Conservation (phyloP, 345 rosid genomes). For the Eucalyptus albens region DNA sequence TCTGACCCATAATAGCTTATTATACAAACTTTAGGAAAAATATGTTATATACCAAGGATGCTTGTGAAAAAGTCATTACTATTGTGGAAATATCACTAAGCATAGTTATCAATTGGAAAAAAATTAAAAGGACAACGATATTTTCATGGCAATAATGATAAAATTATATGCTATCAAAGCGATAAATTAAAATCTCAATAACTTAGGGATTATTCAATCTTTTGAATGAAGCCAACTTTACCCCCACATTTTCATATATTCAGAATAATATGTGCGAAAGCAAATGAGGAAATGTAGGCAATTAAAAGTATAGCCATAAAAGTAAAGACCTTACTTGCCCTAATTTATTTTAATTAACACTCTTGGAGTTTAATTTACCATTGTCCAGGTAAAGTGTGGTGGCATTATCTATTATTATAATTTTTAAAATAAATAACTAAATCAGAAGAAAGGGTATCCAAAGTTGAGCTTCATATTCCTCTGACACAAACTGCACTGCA, state of each 20-base stretch:
- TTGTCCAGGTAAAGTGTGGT: background rate
- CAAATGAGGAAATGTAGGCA: background rate
- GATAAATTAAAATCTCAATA: background rate
- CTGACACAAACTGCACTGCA: slow-evolving; percentile 20
- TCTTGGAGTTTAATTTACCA: background rate
- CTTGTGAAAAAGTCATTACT: background rate
- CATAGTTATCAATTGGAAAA: background rate
- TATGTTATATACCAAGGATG: background rate
- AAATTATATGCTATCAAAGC: background rate
- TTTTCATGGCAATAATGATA: background rate
- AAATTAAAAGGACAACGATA: background rate
- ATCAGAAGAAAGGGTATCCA: slow-evolving; percentile 19
- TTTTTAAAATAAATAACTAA: background rate
- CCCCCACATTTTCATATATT: background rate
- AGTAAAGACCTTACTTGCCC: background rate
- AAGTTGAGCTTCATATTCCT: slow-evolving; percentile 30
- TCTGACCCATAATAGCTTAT: background rate
- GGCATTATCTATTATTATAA: background rate
- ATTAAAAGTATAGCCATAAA: background rate
- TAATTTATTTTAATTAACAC: background rate
- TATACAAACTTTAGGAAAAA: background rate
- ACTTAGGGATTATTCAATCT: background rate
- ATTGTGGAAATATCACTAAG: background rate
- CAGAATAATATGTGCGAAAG: background rate
- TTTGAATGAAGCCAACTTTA: background rate